Conservation (phyloP, 495 filamentous ascomycete species). For the Sporormia fimetaria region DNA sequence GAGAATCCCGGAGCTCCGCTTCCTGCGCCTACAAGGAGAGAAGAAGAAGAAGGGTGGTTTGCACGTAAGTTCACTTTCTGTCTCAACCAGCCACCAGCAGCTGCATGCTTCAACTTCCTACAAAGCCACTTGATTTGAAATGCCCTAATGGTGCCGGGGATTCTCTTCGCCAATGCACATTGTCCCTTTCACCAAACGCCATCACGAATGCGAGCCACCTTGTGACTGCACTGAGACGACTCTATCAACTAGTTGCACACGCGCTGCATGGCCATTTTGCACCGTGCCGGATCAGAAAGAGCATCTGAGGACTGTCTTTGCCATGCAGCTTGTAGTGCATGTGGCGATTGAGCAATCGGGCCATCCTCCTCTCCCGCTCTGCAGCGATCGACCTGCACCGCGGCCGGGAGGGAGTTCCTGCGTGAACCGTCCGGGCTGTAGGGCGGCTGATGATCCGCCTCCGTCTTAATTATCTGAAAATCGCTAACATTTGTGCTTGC, state of each 20-base stretch:
- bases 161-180: too few species aligned
- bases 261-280: too few species aligned
- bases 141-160: too few species aligned
- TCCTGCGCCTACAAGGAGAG: conserved; percentile 70
- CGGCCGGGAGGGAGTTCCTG: conserved; percentile 30
- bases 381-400: conserved; percentile 18
- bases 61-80: conserved; percentile 59
- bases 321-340: conserved; percentile 2
- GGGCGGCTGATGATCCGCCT: conserved; percentile 25
- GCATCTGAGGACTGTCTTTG: conserved; percentile 1
- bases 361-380: conserved; percentile 13
- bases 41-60: conserved; percentile 94
- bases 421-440: conserved; percentile 25
- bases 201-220: too few species aligned
- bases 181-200: too few species aligned
- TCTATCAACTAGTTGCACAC: too few species aligned
- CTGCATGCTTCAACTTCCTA: not conserved
- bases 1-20: conserved; percentile 77
- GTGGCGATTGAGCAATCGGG: not conserved
- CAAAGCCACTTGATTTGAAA: not conserved
- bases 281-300: too few species aligned
- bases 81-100: too few species aligned
- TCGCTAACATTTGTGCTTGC: conserved; percentile 29
- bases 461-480: conserved; percentile 7
- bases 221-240: too few species aligned